Conservation (phyloP, 139 green algal genomes). For the Auxenochlorella protothecoides region DNA sequence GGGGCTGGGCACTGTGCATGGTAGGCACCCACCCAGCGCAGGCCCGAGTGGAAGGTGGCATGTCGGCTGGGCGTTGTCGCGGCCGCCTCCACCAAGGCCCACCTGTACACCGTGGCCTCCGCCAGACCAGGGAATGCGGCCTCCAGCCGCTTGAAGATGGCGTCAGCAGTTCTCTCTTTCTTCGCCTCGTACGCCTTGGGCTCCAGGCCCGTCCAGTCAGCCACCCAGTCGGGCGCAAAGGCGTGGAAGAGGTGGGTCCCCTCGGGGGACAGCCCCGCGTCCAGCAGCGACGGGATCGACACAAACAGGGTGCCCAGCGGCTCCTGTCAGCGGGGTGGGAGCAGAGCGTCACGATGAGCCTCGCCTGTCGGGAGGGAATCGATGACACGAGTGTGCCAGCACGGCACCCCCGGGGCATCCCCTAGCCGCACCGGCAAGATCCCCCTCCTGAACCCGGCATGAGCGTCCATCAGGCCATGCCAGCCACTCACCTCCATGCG, state of each 20-base stretch:
- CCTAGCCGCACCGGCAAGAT: not conserved
- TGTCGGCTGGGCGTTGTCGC: too few species aligned
- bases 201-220: conserved; percentile 32
- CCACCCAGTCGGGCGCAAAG: conserved; percentile 94
- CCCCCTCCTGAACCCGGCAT: not conserved
- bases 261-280: conserved; percentile 69
- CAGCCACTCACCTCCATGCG: conserved; percentile 48
- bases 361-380: not conserved
- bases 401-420: too few species aligned
- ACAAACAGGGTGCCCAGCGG: conserved; percentile 84
- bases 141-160: conserved; percentile 71
- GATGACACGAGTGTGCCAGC: not conserved
- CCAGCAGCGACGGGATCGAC: conserved; percentile 84
- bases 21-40: too few species aligned
- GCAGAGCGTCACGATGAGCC: not conserved
- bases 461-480: not conserved
- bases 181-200: conserved; percentile 48
- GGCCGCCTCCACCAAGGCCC: conserved; percentile 15
- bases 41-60: too few species aligned
- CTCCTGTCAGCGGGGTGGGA: conserved; percentile 9
- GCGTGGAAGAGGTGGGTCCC: conserved; percentile 83
- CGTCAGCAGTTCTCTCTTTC: conserved; percentile 68
- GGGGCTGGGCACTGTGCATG: too few species aligned
- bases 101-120: conserved; percentile 50
- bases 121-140: conserved; percentile 67